Evolutionary conservation across 768 basidiomycete genomes (phyloP), one percentile per base, ranked within the genome.

Genomic region (Pholiota molesta): DNA sequence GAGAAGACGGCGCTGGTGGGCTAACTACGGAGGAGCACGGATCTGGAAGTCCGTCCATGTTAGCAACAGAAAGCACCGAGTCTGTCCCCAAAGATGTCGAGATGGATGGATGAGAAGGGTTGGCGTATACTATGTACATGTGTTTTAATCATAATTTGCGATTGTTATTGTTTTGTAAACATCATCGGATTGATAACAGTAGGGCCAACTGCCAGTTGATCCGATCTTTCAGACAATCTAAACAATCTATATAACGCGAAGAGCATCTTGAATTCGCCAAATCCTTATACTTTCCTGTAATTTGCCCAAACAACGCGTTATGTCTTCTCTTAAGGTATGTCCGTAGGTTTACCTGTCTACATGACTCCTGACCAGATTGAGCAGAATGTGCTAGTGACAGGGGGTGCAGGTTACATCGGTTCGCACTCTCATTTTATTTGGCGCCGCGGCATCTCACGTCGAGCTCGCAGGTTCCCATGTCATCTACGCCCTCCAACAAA

Each of bases 391-490:
- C 72, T 81, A 60, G 80, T 81, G 63, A 81, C 80, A 62, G 80
- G 94, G 52, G 94, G 92, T 59, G 91, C 93, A 61, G 94, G 94
- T 37, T 96, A 96, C 77, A 95, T 96, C 67, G 94, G 94, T 92
- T 52, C 62, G 78, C 65, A 59, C 45, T 47, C 51, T 53, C 55
- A 21, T 31, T 39, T 52, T 56, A 26, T 51, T 59, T 55, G 19
- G 58, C 31, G 59, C 45, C 51, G 19, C 56, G 54, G 61, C 59
- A 66, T 68, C 61, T 61, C 60, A 60, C 52, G 52, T 53, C 60
- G 52, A 54, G 59, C 66, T 62, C 55, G 39, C 71, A 95, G 97
- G 95, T 71, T 97, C 96, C 28, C 97, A 99, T 77, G 90, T 98
- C 72, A 88, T 98, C 66, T 93, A 91, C 62, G 81, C 86, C 52